Conservation (phyloP, 2,329 filamentous ascomycete species). For the Calcarisporium arbuscula region DNA sequence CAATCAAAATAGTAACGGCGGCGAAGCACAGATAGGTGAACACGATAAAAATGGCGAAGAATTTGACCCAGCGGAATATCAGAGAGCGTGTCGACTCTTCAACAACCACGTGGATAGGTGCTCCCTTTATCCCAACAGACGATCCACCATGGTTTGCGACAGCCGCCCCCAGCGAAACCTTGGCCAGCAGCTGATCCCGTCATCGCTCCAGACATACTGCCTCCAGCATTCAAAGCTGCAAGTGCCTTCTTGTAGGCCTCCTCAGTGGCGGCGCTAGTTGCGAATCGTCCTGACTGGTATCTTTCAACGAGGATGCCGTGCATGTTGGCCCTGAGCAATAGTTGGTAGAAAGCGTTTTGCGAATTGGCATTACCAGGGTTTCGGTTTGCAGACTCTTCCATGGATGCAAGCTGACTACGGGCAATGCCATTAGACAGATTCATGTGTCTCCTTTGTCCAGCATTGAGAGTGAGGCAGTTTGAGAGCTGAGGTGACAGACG, state of each 20-base stretch:
- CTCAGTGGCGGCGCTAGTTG: constrained; percentile 71
- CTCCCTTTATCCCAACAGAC: constrained; percentile 63
- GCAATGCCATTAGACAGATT: constrained; percentile 44
- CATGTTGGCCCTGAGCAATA: constrained; percentile 86
- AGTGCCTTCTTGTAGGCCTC: constrained; percentile 74
- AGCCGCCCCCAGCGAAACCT: too few relatives aligned
- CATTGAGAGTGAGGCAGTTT: too few relatives aligned
- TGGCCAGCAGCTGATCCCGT: constrained; percentile 12
- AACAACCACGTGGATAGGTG: constrained; percentile 91
- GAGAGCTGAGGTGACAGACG: too few relatives aligned
- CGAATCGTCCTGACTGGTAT: constrained; percentile 81
- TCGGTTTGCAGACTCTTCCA: constrained; percentile 88
- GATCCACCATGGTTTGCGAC: too few relatives aligned
- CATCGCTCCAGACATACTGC: constrained; percentile 17
- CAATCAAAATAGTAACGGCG: constrained; percentile 73
- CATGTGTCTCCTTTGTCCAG: constrained; percentile 25
- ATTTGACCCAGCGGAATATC: constrained; percentile 89
- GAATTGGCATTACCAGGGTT: constrained; percentile 81
- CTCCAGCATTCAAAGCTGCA: constrained; percentile 24
- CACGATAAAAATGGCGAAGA: constrained; percentile 71
- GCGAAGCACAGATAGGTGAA: constrained; percentile 75
- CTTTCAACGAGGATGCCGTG: constrained; percentile 87
- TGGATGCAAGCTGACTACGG: constrained; percentile 66
- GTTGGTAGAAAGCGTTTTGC: constrained; percentile 91
- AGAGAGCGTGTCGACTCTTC: constrained; percentile 76